A percentile compares a stretch with the other conserved stretches of the same genome.
These are phyloP conservation scores for Rhytidhysteron rufulum DNA, from an alignment of 2,329 filamentous ascomycete species.

Conservation along the genomic window DNA sequence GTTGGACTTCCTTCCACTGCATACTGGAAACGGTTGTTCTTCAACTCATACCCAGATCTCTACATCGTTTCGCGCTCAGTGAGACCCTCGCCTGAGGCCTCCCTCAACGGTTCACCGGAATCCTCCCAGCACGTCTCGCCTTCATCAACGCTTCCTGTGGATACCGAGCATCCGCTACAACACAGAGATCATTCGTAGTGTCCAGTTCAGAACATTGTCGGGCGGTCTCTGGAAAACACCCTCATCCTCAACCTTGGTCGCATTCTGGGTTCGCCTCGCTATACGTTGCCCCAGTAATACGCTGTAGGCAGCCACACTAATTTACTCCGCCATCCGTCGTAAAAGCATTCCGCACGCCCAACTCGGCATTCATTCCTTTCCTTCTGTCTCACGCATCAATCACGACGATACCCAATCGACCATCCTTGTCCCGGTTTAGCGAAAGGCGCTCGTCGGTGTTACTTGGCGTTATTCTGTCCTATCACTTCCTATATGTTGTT, in stretches of 20 bases:
- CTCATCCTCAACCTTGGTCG: not conserved
- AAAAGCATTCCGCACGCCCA: not conserved
- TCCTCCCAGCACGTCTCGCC: conserved; percentile 35
- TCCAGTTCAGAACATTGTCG: not conserved
- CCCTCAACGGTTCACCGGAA: conserved; percentile 36
- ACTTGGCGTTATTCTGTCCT: conserved; percentile 1
- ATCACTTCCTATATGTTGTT: conserved; percentile 1
- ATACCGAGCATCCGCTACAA: conserved; percentile 3
- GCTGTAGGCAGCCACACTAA: not conserved
- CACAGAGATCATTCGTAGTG: not conserved
- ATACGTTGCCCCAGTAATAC: not conserved
- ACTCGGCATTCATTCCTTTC: not conserved
- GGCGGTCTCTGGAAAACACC: not conserved
- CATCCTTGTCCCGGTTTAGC: conserved; percentile 1
- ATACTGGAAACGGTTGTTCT: conserved; percentile 44
- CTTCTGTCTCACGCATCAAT: not conserved
- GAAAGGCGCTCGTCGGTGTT: conserved; percentile 8
- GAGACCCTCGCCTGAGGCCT: conserved; percentile 28
- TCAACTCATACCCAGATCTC: conserved; percentile 45
- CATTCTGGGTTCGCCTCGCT: not conserved
- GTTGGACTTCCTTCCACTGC: conserved; percentile 43
- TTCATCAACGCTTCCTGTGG: conserved; percentile 27
- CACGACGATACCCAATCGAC: conserved; percentile 1
- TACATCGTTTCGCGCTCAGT: conserved; percentile 46
- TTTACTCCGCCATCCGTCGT: no score